Evolutionary conservation across 1,139 yeast species (phyloP), one percentile per base, ranked within the genome.

Genomic region (Zygosaccharomyces pseudobailii): DNA sequence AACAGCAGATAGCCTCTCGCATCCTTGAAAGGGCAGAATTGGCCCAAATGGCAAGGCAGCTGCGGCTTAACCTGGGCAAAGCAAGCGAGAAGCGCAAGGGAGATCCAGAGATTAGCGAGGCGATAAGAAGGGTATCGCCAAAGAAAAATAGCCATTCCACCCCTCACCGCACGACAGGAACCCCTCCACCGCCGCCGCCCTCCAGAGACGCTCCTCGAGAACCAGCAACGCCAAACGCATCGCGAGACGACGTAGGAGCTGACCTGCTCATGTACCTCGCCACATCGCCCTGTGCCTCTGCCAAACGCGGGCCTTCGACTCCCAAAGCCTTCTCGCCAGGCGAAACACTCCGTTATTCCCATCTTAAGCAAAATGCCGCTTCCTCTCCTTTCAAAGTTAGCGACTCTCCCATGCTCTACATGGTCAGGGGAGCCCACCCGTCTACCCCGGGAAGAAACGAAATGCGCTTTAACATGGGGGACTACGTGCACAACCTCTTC

Each of bases 191-290:
- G 4, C 49, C 52, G n/a, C 37, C 48, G 3, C 41, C 51, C 6
- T 44, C 47, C 24, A 31, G 46, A 40, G 37, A 32, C 9, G 38
- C 38, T 21, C 20, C 28, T 21, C 35, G 46, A 33, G 25, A 42
- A 39, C 50, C 51, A 13, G 35, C 51, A 7, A 45, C 54, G 5
- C 51, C 52, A 9, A 44, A 32, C 28, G 27, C 42, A 10, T 40
- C 33, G 5, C 40, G 25, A 10, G 50, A 51, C 27, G 51, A 62
- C 33, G 53, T 59, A 5, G 69, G 66, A n/a, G 68, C 68, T 5
- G 69, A 66, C 51, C 43, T 66, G 30, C 51, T 66, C 36, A 63
- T 66, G 63, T 66, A 65, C 43, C 47, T 66, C 13, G 68, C 69
- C 3, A 62, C 69, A 21, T 62, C 67, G 38, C 69, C 69, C 2